Evolutionary conservation across 139 green algal genomes (phyloP).

Genomic region (Chlamydomonas schloesseri): DNA sequence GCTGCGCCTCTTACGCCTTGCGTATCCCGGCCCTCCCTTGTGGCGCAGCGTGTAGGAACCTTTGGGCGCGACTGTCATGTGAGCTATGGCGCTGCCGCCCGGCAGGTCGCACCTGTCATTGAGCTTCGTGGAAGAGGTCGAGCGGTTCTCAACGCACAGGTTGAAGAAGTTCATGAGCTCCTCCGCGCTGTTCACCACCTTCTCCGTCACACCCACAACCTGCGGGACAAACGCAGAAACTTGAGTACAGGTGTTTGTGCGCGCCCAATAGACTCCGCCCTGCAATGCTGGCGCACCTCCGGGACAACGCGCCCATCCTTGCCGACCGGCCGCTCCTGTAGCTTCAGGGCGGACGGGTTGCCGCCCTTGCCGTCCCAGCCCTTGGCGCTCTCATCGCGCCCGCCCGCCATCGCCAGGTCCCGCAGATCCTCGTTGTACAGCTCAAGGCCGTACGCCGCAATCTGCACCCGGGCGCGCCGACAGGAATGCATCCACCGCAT

Average conservation of each 20-base stretch:
- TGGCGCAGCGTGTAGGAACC: no score
- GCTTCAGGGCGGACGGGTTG: slow-evolving; percentile 47
- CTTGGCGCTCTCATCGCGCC: slow-evolving; percentile 23
- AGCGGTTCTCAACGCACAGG: slow-evolving; percentile 71
- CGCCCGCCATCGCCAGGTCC: slow-evolving; percentile 60
- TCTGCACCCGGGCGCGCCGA: slow-evolving; percentile 6
- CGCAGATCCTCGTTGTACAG: slow-evolving; percentile 85
- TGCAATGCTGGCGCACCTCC: no score
- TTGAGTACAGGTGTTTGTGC: background rate
- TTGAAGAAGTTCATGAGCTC: slow-evolving; percentile 72
- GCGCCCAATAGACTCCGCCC: background rate
- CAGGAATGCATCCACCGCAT: no score
- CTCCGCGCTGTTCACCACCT: slow-evolving; percentile 43
- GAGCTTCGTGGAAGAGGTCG: slow-evolving; percentile 70
- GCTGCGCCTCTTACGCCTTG: no score
- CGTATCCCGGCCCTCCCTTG: no score
- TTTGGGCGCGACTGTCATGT: no score
- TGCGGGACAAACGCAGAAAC: slow-evolving; percentile 4
- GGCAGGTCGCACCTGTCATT: slow-evolving; percentile 63
- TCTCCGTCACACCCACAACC: slow-evolving; percentile 67
- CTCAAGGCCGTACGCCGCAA: slow-evolving; percentile 70
- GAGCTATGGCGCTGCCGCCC: no score
- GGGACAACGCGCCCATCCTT: slow-evolving; percentile 67
- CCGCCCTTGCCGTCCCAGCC: slow-evolving; percentile 46
- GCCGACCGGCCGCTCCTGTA: slow-evolving; percentile 65